A percentile compares a stretch with the other conserved stretches of the same genome.
phyloP scores from a whole-genome alignment of 176 grass and related monocot species.

The Musa schizocarpa region DNA sequence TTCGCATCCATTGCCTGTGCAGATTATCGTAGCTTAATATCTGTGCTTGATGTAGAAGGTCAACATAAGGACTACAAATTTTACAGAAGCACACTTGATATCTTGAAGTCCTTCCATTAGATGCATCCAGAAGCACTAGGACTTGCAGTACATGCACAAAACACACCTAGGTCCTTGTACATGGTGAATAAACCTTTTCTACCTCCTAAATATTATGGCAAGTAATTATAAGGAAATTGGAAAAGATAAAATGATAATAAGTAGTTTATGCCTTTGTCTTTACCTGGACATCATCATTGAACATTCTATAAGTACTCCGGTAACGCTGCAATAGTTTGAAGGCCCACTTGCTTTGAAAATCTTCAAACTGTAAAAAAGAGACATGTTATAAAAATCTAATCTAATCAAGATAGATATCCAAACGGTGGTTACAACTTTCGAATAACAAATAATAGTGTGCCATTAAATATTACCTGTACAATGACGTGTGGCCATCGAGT shows the following conservation, averaged over 20 bases:
- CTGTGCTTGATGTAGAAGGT: too few relatives aligned
- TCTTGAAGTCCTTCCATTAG: too few relatives aligned
- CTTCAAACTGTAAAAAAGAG: slow-evolving; percentile 65
- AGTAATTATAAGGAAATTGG: slow-evolving; percentile 11
- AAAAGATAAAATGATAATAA: slow-evolving; percentile 4
- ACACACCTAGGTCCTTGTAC: too few relatives aligned
- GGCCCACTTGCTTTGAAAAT: slow-evolving; percentile 99
- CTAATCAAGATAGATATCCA: slow-evolving; percentile 1
- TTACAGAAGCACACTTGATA: too few relatives aligned
- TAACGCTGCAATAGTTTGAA: slow-evolving; percentile 91
- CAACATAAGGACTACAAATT: too few relatives aligned
- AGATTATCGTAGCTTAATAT: too few relatives aligned
- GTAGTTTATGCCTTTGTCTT: slow-evolving; percentile 18
- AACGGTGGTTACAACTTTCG: not conserved
- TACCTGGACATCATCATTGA: slow-evolving; percentile 99
- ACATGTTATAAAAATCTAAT: not conserved
- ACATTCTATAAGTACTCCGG: slow-evolving; percentile 89
- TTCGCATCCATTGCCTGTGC: too few relatives aligned
- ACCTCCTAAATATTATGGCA: not conserved
- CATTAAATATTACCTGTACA: slow-evolving; percentile 58
- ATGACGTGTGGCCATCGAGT: slow-evolving; percentile 97
- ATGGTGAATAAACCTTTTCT: not conserved
- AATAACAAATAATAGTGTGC: not conserved
- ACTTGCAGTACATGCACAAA: too few relatives aligned
- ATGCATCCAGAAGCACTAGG: too few relatives aligned